These are phyloP conservation scores for Trichocladium uniseriatum DNA, from an alignment of 495 filamentous ascomycete genomes.

Conservation along the genomic window DNA sequence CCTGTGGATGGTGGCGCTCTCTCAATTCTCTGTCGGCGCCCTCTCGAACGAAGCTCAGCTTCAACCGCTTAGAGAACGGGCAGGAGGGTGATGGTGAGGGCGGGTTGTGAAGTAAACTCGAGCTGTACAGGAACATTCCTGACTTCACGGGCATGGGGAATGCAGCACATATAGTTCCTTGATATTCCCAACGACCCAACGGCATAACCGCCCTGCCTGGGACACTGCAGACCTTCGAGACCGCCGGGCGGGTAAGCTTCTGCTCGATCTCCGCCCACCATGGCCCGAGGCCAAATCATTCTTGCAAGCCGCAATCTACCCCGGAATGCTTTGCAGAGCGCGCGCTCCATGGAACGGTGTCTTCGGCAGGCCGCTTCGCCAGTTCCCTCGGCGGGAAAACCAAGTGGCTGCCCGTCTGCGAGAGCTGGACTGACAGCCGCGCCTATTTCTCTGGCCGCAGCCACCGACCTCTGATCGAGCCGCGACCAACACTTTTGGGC, in stretches of 20 bases:
- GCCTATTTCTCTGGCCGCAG: conserved; percentile 10
- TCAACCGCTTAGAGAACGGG: too few species aligned
- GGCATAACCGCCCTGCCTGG: too few species aligned
- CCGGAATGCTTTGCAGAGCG: conserved; percentile 5
- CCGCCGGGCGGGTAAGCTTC: conserved; percentile 5
- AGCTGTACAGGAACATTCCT: too few species aligned
- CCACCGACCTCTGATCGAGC: conserved; percentile 2
- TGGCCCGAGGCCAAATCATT: not conserved
- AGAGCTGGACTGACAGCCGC: conserved; percentile 1
- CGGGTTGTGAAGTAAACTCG: too few species aligned
- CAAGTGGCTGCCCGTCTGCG: conserved; percentile 7
- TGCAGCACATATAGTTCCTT: too few species aligned
- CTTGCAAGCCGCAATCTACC: not conserved
- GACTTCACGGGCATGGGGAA: too few species aligned
- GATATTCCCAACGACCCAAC: too few species aligned
- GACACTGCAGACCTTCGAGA: not conserved
- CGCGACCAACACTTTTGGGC: conserved; percentile 17
- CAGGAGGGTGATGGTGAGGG: too few species aligned
- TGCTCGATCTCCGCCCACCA: conserved; percentile 3
- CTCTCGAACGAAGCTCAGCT: too few species aligned
- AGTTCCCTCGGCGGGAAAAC: not conserved
- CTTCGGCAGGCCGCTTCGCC: not conserved
- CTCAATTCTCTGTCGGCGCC: too few species aligned
- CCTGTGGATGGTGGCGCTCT: conserved; percentile 6
- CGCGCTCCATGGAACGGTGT: conserved; percentile 5